Conservation (phyloP, 83 land plant genomes). For the Isoetes engelmannii region DNA sequence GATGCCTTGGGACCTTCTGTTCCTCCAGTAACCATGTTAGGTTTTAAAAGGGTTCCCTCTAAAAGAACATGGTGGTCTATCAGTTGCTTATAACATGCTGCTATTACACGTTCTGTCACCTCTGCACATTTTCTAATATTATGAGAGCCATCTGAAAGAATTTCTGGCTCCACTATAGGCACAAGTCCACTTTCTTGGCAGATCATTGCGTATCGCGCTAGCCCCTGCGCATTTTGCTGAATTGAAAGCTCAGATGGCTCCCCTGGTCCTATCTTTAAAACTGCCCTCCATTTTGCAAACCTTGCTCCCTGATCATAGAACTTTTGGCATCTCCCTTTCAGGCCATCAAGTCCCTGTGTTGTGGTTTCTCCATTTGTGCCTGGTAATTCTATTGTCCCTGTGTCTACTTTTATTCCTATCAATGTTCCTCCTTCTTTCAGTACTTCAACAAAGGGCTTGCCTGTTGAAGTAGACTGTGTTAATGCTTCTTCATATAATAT, state of each 20-base stretch:
- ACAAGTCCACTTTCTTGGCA: slow-evolving; percentile 8
- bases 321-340: slow-evolving; percentile 25
- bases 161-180: slow-evolving; percentile 37
- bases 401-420: slow-evolving; percentile 35
- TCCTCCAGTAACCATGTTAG: slow-evolving; percentile 39
- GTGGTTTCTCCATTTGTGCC: slow-evolving; percentile 39
- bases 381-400: slow-evolving; percentile 22
- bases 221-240: slow-evolving; percentile 30
- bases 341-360: slow-evolving; percentile 34
- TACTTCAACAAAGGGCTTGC: slow-evolving; percentile 36
- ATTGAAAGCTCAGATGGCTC: slow-evolving; percentile 34
- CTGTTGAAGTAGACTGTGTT: slow-evolving; percentile 25
- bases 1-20: slow-evolving; percentile 26
- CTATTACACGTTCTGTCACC: slow-evolving; percentile 32
- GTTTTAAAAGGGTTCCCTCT: slow-evolving; percentile 35
- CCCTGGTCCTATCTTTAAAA: slow-evolving; percentile 24
- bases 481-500: slow-evolving; percentile 35
- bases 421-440: slow-evolving; percentile 27
- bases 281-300: slow-evolving; percentile 40
- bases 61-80: slow-evolving; percentile 31
- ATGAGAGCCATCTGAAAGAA: slow-evolving; percentile 26
- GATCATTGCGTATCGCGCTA: slow-evolving; percentile 36
- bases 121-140: slow-evolving; percentile 30
- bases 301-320: slow-evolving; percentile 32
- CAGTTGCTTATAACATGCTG: slow-evolving; percentile 32